A percentile compares a stretch with the other conserved stretches of the same genome.
Evolutionary conservation across 768 basidiomycete species (phyloP).

Genomic region (Xerocomellus amylosporus): DNA sequence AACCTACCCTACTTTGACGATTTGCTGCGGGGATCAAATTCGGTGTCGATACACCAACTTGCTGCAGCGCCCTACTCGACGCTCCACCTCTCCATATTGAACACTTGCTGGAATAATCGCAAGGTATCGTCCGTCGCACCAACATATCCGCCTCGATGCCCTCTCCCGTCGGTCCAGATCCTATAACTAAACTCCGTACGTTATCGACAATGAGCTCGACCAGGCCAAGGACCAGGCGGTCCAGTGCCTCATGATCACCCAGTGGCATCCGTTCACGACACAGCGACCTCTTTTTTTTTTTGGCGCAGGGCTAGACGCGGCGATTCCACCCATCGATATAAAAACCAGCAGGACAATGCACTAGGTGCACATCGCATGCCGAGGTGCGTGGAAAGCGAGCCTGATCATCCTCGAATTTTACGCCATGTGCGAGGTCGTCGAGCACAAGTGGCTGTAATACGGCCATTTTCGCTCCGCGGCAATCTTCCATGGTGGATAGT

Average conservation of each 20-base stretch:
- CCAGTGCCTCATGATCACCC: background rate
- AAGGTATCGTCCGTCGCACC: background rate
- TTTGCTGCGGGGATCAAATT: conserved; percentile 6
- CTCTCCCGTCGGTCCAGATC: background rate
- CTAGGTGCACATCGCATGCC: background rate
- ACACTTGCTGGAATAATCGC: background rate
- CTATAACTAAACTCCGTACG: too few relatives aligned
- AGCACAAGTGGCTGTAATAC: conserved; percentile 9
- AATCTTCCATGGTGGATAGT: conserved; percentile 11
- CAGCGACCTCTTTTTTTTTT: background rate
- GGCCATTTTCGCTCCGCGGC: background rate
- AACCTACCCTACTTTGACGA: background rate
- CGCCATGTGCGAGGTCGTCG: conserved; percentile 1
- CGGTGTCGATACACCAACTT: background rate
- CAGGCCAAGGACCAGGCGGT: background rate
- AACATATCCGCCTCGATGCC: background rate
- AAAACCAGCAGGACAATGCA: background rate
- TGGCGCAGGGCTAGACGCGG: background rate
- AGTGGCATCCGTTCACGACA: background rate
- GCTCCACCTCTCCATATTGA: background rate
- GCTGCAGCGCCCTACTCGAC: background rate
- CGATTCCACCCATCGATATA: background rate
- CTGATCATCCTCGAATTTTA: background rate
- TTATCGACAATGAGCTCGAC: background rate
- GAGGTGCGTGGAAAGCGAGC: background rate